phyloP scores from a whole-genome alignment of 1,139 yeast species.

The Magnusiomyces magnusii region DNA sequence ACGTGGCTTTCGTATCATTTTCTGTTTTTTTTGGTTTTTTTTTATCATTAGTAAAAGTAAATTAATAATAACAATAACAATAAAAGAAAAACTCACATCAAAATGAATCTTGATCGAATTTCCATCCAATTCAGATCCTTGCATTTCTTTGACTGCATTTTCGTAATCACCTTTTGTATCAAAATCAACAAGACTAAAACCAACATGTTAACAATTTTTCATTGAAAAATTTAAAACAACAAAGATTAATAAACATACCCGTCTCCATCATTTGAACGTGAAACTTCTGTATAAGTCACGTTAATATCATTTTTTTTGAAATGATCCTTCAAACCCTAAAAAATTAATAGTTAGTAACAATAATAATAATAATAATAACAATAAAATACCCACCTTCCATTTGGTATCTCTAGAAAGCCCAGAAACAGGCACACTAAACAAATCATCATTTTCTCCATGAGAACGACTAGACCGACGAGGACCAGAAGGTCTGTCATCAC shows the following conservation, averaged over 20 bases:
- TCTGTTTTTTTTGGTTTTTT: too few species aligned
- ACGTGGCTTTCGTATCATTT: slow-evolving; percentile 5
- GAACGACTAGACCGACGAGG: slow-evolving; percentile 19
- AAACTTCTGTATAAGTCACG: slow-evolving; percentile 32
- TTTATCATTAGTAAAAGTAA: too few species aligned
- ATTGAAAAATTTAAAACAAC: background rate
- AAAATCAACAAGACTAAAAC: slow-evolving; percentile 23
- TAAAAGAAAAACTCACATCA: slow-evolving; percentile 20
- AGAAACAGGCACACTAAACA: slow-evolving; percentile 23
- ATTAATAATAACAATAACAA: background rate
- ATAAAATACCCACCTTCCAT: slow-evolving; percentile 26
- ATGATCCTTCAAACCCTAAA: slow-evolving; percentile 33
- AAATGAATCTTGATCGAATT: slow-evolving; percentile 20
- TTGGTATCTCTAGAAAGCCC: slow-evolving; percentile 24
- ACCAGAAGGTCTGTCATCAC: slow-evolving; percentile 17
- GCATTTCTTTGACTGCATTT: slow-evolving; percentile 21
- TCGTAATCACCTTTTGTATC: slow-evolving; percentile 24
- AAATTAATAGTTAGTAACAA: background rate
- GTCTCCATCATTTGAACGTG: slow-evolving; percentile 30
- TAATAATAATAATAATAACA: too few species aligned
- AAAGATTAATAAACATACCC: slow-evolving; percentile 20
- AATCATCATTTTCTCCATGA: slow-evolving; percentile 18
- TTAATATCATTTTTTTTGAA: slow-evolving; percentile 32
- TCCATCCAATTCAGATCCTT: slow-evolving; percentile 23
- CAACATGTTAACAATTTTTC: background rate